Conservation (phyloP, 345 rosid species). For the Aurinia saxatilis region DNA sequence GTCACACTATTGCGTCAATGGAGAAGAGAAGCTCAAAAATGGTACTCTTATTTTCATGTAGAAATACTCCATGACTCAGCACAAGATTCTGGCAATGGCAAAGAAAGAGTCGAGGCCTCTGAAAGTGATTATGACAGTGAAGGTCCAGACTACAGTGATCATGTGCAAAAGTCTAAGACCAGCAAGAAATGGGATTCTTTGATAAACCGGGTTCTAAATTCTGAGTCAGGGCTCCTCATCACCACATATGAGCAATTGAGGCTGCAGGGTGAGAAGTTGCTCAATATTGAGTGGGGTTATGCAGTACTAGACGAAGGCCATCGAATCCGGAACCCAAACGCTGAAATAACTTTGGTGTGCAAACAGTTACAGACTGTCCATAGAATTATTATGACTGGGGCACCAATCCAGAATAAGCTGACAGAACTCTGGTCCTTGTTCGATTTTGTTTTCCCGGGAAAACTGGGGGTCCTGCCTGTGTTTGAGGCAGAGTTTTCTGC, state of each 20-base stretch:
- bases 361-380: constrained; percentile 97
- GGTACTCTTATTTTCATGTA: constrained; percentile 73
- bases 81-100: constrained; percentile 42
- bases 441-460: constrained; percentile 99
- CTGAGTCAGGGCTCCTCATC: constrained; percentile 73
- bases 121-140: constrained; percentile 76
- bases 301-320: constrained; percentile 96
- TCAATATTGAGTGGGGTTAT: constrained; percentile 92
- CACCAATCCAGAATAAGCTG: constrained; percentile 95
- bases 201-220: constrained; percentile 70
- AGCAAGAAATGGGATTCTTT: constrained; percentile 75
- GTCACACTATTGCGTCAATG: constrained; percentile 90
- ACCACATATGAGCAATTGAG: constrained; percentile 98
- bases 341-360: constrained; percentile 83
- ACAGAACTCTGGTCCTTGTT: constrained; percentile 92
- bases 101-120: constrained; percentile 38
- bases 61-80: constrained; percentile 94
- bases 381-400: constrained; percentile 92
- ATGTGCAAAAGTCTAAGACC: constrained; percentile 44
- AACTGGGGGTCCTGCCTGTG: constrained; percentile 90
- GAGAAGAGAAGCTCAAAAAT: constrained; percentile 89
- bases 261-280: constrained; percentile 68
- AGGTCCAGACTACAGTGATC: constrained; percentile 55
- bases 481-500: constrained; percentile 96
- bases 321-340: constrained; percentile 94